Base-by-base conservation (phyloP, 2,329 filamentous ascomycete genomes). In the Periconia sp. region DNA sequence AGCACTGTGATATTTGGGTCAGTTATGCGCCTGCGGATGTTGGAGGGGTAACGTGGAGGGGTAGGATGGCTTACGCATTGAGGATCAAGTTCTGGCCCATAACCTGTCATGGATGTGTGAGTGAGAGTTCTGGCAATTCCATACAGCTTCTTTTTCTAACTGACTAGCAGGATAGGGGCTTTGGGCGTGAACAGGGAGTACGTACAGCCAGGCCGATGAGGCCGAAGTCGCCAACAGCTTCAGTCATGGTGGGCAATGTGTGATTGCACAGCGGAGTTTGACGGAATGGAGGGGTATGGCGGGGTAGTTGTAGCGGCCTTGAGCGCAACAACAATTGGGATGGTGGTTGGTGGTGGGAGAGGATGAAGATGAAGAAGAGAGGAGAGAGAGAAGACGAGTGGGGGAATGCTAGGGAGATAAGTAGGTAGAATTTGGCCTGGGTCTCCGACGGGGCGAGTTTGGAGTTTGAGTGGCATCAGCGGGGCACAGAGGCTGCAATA, bases 81-180 rank as follows among this genome's bases (percentile, higher is more conserved):
- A 81, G 76, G 73, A 81, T 81, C 72, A 81, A 70, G 74, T 81
- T 81, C 75, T 81, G 78, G 62, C 79, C 78, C 78, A 80, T 79
- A 56, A 73, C 70, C 69, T 73, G 45, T 53, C 45, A 59, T 49
- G 13, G 14, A 40, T 49, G 59, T 70, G 45, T 72, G 67, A 30
- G 42, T 27, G 42, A 8, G 14, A 15, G 42, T 44, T 19, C 41
- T 17, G 41, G 19, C 15, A n/a, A 19, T 42, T 19, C 18, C 19
- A 41, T 30, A 42, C 23, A 14, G 27, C 31, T 37, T 33, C 31
- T 7, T 37, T 37, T n/a, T 13, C 33, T 11, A 5, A 11, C 15
- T 3, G 33, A 11, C 11, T n/a, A 37, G 33, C 33, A 37, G 33
- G 11, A 37, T 13, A 37, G 35, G n/a, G 30, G 17, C 14, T 23